Base-by-base conservation (phyloP, 192 early-diverging fungal genomes). In the Mortierella antarctica region DNA sequence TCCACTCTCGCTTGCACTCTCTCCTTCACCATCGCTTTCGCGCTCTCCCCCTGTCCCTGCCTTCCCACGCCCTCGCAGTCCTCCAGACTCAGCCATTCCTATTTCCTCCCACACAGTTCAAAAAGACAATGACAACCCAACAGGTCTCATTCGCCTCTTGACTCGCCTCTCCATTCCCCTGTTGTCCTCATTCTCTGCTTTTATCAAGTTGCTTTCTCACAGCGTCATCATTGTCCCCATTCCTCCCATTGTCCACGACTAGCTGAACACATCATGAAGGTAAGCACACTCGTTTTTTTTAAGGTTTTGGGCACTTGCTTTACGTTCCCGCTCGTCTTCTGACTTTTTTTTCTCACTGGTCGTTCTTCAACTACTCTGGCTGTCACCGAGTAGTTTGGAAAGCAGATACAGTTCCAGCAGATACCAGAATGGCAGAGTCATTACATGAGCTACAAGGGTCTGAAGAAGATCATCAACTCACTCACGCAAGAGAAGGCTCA, bases 401-500 rank as follows among this genome's bases (percentile, higher is more conserved):
- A 99, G 86, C 95, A 95, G 83, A 97, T 99, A 70, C 93, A 95
- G 86, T 91, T 89, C 63, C 95, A 96, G 73, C 93, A 93, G 78
- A 89, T 93, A 65, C 89, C 93, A 60, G 97, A 98, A 86, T 98
- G 97, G 97, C 90, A 92, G 44, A 89, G 88, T 57, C 94, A 98
- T 82, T 98, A 97, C 82, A 90, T 99, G 85, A 95, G 93, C 88
- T 99, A 99, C 89, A 99, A 99, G 85, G 95, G 89, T 21, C 91
- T 99, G 56, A 99, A 99, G 84, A 98, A 98, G 85, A 96, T 99
- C 52, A 98, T 99, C 71, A 95, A 93, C 65, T 89, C 84, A 17
- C 69, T 91, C 10, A 73, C 84, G 52, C 84, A 86, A 18, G 87
- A 85, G 50, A 86, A 86, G 56, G 72, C 86, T 10, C 75, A 83